Evolutionary conservation across 106 monocot genomes (phyloP).

Genomic region (Dioscorea zingiberensis): DNA sequence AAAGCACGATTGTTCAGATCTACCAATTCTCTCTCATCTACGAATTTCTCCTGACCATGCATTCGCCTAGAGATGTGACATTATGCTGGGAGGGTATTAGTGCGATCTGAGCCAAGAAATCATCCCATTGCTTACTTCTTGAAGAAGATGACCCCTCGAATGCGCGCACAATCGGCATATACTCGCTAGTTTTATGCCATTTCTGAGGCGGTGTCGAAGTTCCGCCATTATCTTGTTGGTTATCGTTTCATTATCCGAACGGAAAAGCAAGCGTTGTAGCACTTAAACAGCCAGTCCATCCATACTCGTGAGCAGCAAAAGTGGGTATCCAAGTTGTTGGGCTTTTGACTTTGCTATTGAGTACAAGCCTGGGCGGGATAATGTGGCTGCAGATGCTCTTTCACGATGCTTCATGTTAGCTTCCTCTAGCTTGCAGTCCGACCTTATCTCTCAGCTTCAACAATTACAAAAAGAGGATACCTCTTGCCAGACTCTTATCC

Average conservation of each 20-base stretch:
- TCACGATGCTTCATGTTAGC: not conserved
- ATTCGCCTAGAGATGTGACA: constrained; percentile 3
- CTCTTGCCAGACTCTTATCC: not conserved
- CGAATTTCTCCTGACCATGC: no score
- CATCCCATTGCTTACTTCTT: constrained; percentile 7
- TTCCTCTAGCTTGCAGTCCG: not conserved
- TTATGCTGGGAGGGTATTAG: not conserved
- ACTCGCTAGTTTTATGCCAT: not conserved
- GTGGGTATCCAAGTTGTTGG: not conserved
- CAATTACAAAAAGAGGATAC: not conserved
- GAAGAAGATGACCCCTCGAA: not conserved
- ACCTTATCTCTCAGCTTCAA: not conserved
- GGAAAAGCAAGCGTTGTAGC: not conserved
- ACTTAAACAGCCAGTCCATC: not conserved
- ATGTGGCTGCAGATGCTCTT: not conserved
- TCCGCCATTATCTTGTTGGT: no score
- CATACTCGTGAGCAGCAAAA: not conserved
- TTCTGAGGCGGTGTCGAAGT: not conserved
- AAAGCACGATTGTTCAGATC: not conserved
- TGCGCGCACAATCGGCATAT: not conserved
- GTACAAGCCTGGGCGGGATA: not conserved
- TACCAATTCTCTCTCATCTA: not conserved
- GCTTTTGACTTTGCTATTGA: not conserved
- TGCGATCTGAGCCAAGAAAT: not conserved
- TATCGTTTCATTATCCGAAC: not conserved